Evolutionary conservation across 768 basidiomycete genomes (phyloP).

Genomic region (Psilocybe cyanescens): DNA sequence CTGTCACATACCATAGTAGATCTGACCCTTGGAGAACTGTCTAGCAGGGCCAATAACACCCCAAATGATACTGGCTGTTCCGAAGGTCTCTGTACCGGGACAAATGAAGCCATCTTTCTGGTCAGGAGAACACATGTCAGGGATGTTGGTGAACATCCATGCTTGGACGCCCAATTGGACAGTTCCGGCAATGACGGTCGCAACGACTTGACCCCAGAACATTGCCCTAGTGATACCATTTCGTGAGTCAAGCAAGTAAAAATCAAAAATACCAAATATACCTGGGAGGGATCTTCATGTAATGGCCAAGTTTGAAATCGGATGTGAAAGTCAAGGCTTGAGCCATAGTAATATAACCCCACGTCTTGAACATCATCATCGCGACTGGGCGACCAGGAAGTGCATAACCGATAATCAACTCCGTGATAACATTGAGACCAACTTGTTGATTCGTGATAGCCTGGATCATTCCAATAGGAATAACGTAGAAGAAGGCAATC

Average conservation of each 20-base stretch:
- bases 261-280: slow-evolving; percentile 6
- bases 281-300: slow-evolving; percentile 77
- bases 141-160: slow-evolving; percentile 78
- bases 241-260: neutral
- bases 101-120: slow-evolving; percentile 73
- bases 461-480: slow-evolving; percentile 69
- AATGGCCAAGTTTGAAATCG: slow-evolving; percentile 82
- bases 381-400: slow-evolving; percentile 80
- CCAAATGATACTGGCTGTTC: slow-evolving; percentile 81
- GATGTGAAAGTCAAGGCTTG: slow-evolving; percentile 72
- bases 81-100: slow-evolving; percentile 72
- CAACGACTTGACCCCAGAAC: slow-evolving; percentile 73
- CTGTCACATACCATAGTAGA: slow-evolving; percentile 48
- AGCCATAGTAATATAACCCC: slow-evolving; percentile 73
- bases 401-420: slow-evolving; percentile 80
- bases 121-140: slow-evolving; percentile 53
- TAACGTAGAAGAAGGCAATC: slow-evolving; percentile 67
- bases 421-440: slow-evolving; percentile 76
- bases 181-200: slow-evolving; percentile 70
- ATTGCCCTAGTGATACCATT: slow-evolving; percentile 40
- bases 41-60: slow-evolving; percentile 79
- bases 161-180: slow-evolving; percentile 76
- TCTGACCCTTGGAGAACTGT: slow-evolving; percentile 69
- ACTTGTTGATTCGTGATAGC: slow-evolving; percentile 85
- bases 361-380: slow-evolving; percentile 88